These are phyloP conservation scores for Nakazawaea sp. DNA, from an alignment of 805 yeast species.

Conservation along the genomic window DNA sequence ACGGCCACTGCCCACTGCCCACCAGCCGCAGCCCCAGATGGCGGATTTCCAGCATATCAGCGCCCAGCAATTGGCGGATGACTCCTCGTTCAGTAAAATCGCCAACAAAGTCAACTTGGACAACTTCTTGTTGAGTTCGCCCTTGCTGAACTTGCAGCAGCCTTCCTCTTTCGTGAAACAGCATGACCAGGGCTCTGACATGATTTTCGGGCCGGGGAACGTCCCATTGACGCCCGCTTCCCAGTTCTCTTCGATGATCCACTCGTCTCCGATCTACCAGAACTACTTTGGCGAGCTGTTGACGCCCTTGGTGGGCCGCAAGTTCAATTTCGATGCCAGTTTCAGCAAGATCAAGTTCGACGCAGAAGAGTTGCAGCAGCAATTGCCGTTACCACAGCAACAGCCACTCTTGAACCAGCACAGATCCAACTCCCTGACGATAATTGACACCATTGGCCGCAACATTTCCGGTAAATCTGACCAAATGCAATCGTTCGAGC, in stretches of 20 bases:
- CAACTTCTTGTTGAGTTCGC: conserved; percentile 6
- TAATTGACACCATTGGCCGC: conserved; percentile 5
- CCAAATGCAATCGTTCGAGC: no score
- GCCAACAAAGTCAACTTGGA: conserved; percentile 1
- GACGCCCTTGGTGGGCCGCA: conserved; percentile 2
- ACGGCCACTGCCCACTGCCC: background rate
- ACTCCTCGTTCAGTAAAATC: background rate
- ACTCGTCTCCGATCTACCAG: conserved; percentile 26
- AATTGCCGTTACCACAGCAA: no score
- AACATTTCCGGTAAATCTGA: conserved; percentile 2
- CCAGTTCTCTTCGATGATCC: conserved; percentile 24
- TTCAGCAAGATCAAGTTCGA: conserved; percentile 5
- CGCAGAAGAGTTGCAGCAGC: conserved; percentile 1
- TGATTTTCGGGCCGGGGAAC: conserved; percentile 7
- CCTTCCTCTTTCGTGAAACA: conserved; percentile 10
- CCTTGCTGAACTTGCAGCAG: conserved; percentile 10
- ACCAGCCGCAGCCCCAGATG: background rate
- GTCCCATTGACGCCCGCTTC: conserved; percentile 23
- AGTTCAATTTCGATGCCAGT: conserved; percentile 4
- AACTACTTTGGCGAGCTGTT: conserved; percentile 4
- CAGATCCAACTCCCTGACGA: conserved; percentile 4
- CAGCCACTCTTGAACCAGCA: background rate
- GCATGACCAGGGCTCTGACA: conserved; percentile 1
- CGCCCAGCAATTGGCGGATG: background rate
- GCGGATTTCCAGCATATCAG: background rate